Conservation (phyloP, 179 eudicot genomes). For the Camellia oleifera region DNA sequence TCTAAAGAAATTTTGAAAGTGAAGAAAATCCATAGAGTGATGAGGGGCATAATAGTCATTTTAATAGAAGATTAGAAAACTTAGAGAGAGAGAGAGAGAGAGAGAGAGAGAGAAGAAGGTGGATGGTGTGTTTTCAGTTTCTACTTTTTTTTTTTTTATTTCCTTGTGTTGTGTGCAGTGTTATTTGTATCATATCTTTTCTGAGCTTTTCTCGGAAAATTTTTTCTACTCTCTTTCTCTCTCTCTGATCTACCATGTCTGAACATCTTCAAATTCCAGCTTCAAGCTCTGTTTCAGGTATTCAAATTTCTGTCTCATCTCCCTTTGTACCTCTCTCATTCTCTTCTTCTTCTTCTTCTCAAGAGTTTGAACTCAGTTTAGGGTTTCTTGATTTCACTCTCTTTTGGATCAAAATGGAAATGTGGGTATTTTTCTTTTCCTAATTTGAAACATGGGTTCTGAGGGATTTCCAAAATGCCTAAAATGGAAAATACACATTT, state of each 20-base stretch:
- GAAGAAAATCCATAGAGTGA: too few species aligned
- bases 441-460: slow-evolving; percentile 25
- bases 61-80: too few species aligned
- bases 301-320: slow-evolving; percentile 20
- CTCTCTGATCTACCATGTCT: slow-evolving; percentile 13
- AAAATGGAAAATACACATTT: slow-evolving; percentile 17
- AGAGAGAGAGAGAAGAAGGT: slow-evolving; percentile 23
- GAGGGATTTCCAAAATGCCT: slow-evolving; percentile 2
- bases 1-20: too few species aligned
- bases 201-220: neutral
- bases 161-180: slow-evolving; percentile 11
- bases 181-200: slow-evolving; percentile 12
- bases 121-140: slow-evolving; percentile 39
- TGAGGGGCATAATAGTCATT: too few species aligned
- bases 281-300: slow-evolving; percentile 25
- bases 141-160: slow-evolving; percentile 11
- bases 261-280: slow-evolving; percentile 11
- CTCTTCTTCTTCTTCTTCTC: neutral
- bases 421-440: slow-evolving; percentile 37
- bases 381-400: slow-evolving; percentile 28
- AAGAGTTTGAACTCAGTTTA: slow-evolving; percentile 9
- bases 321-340: neutral
- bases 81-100: too few species aligned
- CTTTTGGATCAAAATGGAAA: slow-evolving; percentile 23
- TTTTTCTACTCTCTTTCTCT: slow-evolving; percentile 4